Base-by-base conservation (phyloP, 2,329 filamentous ascomycete genomes). In the Ascochyta rabiei region DNA sequence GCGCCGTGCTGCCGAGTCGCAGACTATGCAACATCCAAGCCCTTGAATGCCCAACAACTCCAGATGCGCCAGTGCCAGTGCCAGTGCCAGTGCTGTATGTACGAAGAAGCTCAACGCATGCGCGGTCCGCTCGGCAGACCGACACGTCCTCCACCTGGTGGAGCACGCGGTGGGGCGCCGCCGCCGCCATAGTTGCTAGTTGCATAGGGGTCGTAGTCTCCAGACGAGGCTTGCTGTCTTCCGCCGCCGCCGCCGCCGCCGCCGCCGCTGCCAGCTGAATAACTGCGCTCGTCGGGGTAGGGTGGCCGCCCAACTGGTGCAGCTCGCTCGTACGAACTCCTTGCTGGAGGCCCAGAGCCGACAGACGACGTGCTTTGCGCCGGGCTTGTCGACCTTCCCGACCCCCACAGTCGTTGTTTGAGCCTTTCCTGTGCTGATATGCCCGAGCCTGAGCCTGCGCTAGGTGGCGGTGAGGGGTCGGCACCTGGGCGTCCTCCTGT, bases 361-460 rank as follows among this genome's bases (percentile, higher is more conserved):
- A 48, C 48, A 19, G 70, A 62, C 6, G 63, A 48, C 6, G 64
- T 59, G 45, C 66, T 71, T 55, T 66, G 72, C 21, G 77, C 77
- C 8, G 86, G 84, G 60, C 85, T 88, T 42, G 80, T 79, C 38
- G 83, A 84, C 61, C 83, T 81, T 19, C 84, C 81, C 26, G 84
- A 83, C n/a, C 85, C 86, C 82, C 91, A 91, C 40, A 96, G 77
- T 58, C 90, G 81, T 67, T 92, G 90, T 70, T 91, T 90, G 64
- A 97, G 79, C 63, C 90, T 82, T 66, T 96, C 90, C 77, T 96
- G 90, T 45, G 91, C 91, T 18, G 87, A 86, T 30, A 81, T 81
- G 2, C 76, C 79, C 34, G 67, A 75, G 45, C 70, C 79, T 37
- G 67, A 75, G 44, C 70, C 75, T 38, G 65, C 67, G 61, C 70